phyloP scores from a whole-genome alignment of 345 rosid genomes.

The Eucalyptus cloeziana region DNA sequence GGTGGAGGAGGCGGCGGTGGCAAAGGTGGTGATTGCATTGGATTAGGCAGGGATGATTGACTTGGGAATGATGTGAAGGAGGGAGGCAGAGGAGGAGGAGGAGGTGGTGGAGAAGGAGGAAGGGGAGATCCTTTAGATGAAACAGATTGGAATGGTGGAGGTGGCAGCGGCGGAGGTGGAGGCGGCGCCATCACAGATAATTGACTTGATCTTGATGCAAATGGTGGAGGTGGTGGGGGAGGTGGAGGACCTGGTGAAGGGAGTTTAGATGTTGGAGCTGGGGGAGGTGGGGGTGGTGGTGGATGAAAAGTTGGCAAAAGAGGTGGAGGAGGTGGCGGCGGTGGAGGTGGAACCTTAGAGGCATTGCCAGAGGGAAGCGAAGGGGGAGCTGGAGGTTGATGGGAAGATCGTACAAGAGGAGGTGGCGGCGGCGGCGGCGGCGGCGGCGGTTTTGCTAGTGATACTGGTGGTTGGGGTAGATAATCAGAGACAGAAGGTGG shows the following conservation, averaged over 20 bases:
- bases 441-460: not conserved
- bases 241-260: constrained; percentile 2
- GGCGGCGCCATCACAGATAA: not conserved
- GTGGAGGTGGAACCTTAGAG: not conserved
- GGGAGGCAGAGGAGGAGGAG: constrained; percentile 3
- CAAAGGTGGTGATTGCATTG: constrained; percentile 5
- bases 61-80: constrained; percentile 4
- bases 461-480: constrained; percentile 1
- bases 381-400: constrained; percentile 1
- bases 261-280: constrained; percentile 1
- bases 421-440: not conserved
- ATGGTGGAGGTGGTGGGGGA: constrained; percentile 8
- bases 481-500: not conserved
- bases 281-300: not conserved
- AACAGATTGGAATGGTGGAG: not conserved
- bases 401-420: not conserved
- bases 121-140: not conserved
- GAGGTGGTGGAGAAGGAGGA: not conserved
- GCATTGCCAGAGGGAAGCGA: not conserved
- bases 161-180: not conserved
- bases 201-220: not conserved
- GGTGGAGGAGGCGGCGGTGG: constrained; percentile 4
- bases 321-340: constrained; percentile 1
- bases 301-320: constrained; percentile 4
- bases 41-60: not conserved